phyloP scores from a whole-genome alignment of 352 stramenopile genomes.

The Globisporangium canariense region DNA sequence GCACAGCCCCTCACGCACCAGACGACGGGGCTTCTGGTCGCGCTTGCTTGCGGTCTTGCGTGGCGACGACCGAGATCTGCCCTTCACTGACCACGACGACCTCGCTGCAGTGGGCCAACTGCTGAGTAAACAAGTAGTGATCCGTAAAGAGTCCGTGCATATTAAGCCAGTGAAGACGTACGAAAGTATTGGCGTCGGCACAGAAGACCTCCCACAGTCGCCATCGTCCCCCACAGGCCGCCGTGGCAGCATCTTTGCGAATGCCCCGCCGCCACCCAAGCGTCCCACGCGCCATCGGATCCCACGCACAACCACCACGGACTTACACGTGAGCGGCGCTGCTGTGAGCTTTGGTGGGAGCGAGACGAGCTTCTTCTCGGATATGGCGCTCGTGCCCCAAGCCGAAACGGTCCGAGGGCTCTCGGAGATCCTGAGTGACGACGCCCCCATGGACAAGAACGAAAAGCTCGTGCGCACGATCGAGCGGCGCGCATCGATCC shows the following conservation, averaged over 20 bases:
- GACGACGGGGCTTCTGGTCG: background rate
- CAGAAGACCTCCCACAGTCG: conserved; percentile 21
- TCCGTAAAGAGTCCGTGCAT: background rate
- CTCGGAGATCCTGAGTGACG: conserved; percentile 9
- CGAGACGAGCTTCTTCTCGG: conserved; percentile 18
- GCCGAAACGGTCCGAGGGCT: background rate
- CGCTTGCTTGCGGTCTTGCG: background rate
- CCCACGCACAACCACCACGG: background rate
- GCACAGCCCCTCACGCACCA: background rate
- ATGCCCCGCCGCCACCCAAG: background rate
- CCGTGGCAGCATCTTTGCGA: conserved; percentile 18
- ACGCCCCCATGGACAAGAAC: conserved; percentile 12
- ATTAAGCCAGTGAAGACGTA: conserved; percentile 27
- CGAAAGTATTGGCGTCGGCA: conserved; percentile 46
- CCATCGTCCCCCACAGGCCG: background rate
- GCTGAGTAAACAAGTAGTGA: background rate
- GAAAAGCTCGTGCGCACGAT: conserved; percentile 30
- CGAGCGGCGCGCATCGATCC: conserved; percentile 41
- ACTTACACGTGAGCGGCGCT: conserved; percentile 1
- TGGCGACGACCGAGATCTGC: background rate
- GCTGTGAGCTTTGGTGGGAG: conserved; percentile 9
- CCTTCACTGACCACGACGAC: background rate
- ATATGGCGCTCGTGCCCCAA: background rate
- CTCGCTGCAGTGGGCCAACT: background rate
- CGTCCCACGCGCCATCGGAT: background rate